Evolutionary conservation across 495 filamentous ascomycete species (phyloP).

Genomic region (Neurospora terricola): DNA sequence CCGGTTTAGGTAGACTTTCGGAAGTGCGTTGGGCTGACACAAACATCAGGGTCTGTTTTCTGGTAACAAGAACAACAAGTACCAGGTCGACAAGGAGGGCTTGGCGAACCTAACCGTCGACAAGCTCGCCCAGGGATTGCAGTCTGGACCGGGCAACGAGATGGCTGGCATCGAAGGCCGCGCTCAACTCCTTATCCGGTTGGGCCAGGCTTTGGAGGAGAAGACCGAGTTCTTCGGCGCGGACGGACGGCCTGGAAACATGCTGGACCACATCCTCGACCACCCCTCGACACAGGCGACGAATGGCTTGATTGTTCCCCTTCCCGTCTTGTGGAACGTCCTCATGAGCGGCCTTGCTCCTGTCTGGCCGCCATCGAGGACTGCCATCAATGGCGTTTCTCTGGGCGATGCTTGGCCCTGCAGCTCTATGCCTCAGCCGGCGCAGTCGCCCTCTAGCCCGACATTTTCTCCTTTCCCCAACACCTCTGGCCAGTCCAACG

Average conservation of each 20-base stretch:
- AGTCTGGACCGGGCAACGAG: conserved; percentile 72
- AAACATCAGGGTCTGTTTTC: conserved; percentile 67
- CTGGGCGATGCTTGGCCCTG: conserved; percentile 95
- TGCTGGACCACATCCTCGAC: conserved; percentile 90
- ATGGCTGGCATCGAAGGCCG: conserved; percentile 83
- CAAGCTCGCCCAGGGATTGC: conserved; percentile 66
- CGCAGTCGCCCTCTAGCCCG: conserved; percentile 40
- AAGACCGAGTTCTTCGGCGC: conserved; percentile 80
- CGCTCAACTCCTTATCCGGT: conserved; percentile 64
- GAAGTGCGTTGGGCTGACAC: not conserved
- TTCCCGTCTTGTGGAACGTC: conserved; percentile 87
- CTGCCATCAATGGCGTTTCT: conserved; percentile 76
- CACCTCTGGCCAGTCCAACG: conserved; percentile 20
- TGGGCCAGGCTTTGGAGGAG: conserved; percentile 61
- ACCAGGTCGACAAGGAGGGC: conserved; percentile 79
- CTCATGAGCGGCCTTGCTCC: conserved; percentile 78
- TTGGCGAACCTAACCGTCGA: conserved; percentile 67
- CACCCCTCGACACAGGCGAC: conserved; percentile 82
- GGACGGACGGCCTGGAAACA: conserved; percentile 80
- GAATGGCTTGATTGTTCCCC: conserved; percentile 73
- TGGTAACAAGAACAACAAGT: conserved; percentile 67
- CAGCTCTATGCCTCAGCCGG: conserved; percentile 63
- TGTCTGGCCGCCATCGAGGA: conserved; percentile 86
- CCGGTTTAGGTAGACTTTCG: not conserved
- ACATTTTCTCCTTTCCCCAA: conserved; percentile 38